Evolutionary conservation across 2,329 filamentous ascomycete genomes (phyloP).

Genomic region (Venturia oleaginea): DNA sequence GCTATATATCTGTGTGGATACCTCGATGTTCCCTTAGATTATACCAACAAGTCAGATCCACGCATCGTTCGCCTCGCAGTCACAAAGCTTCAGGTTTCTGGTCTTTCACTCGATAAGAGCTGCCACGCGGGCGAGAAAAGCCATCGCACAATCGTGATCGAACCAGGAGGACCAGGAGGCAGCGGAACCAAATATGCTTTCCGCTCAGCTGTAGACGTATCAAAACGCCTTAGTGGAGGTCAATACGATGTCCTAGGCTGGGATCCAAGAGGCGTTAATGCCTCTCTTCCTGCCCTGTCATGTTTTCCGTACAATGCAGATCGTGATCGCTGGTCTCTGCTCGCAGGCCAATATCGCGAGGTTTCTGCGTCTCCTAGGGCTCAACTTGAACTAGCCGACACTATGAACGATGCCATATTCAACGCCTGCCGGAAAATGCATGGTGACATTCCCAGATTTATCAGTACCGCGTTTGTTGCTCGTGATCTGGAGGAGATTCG

Average conservation of each 20-base stretch:
- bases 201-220: conserved; percentile 3
- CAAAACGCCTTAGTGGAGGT: neutral
- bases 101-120: neutral
- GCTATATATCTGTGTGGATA: conserved; percentile 4
- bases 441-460: neutral
- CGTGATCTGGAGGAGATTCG: conserved; percentile 9
- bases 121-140: neutral
- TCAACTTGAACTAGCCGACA: neutral
- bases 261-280: conserved; percentile 8
- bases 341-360: conserved; percentile 8
- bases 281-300: conserved; percentile 4
- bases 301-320: conserved; percentile 6
- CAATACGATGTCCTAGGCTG: conserved; percentile 6
- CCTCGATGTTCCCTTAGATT: neutral
- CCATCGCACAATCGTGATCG: conserved; percentile 4
- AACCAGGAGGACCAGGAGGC: conserved; percentile 6
- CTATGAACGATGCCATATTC: conserved; percentile 6
- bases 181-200: conserved; percentile 2
- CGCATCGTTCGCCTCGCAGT: conserved; percentile 6
- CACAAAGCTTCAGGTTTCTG: conserved; percentile 7
- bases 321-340: conserved; percentile 7
- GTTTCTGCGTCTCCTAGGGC: neutral
- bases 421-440: neutral
- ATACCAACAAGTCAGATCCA: conserved; percentile 2
- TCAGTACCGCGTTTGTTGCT: conserved; percentile 9